A percentile compares a stretch with the other conserved stretches of the same genome.
Evolutionary conservation across 768 basidiomycete genomes (phyloP).

Genomic region (Mycena vulgaris): DNA sequence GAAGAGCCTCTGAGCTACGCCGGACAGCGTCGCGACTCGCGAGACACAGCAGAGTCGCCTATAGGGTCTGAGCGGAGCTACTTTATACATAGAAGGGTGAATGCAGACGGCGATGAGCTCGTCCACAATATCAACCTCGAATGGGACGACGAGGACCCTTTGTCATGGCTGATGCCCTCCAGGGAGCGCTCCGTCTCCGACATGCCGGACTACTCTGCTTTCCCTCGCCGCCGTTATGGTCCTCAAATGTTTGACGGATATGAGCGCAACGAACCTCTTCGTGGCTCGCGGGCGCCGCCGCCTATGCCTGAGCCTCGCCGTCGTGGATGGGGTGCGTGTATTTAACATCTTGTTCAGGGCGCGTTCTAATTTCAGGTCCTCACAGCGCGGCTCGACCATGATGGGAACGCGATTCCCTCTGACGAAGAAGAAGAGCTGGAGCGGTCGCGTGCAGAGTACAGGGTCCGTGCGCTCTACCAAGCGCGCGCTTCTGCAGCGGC

Average conservation of each 20-base stretch:
- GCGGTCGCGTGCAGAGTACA: constrained; percentile 64
- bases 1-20: constrained; percentile 57
- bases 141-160: constrained; percentile 56
- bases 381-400: constrained; percentile 65
- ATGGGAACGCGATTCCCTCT: constrained; percentile 75
- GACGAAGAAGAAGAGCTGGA: constrained; percentile 76
- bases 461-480: constrained; percentile 54
- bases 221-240: constrained; percentile 22
- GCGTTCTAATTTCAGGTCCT: neutral
- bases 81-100: constrained; percentile 53
- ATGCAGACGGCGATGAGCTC: constrained; percentile 56
- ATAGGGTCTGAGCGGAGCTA: constrained; percentile 47
- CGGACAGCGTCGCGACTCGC: constrained; percentile 26
- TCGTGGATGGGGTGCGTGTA: constrained; percentile 63
- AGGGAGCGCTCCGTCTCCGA: constrained; percentile 37
- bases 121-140: constrained; percentile 58
- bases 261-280: constrained; percentile 32
- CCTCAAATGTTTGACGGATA: constrained; percentile 14
- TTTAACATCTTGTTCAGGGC: constrained; percentile 15
- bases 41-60: constrained; percentile 34
- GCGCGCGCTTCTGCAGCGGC: constrained; percentile 41
- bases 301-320: constrained; percentile 44
- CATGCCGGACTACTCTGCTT: constrained; percentile 21
- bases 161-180: constrained; percentile 47
- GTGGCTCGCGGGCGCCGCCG: constrained; percentile 1